Percentiles rank a stretch among this genome's conserved stretches.
These are phyloP conservation scores for Ogataea nitratoaversa DNA, from an alignment of 805 yeast genomes.

Conservation along the genomic window DNA sequence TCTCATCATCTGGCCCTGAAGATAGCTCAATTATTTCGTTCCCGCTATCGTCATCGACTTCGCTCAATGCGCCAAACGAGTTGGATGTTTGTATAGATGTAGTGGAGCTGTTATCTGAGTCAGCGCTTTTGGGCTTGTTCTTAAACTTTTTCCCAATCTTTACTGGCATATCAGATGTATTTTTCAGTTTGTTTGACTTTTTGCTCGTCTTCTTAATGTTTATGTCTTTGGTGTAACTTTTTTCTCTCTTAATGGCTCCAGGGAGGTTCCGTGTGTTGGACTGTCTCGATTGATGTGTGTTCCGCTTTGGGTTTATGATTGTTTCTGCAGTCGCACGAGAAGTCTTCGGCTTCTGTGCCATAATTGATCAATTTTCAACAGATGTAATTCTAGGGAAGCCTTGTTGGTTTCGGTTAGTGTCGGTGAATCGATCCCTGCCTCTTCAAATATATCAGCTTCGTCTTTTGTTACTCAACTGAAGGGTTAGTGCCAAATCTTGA, in stretches of 20 bases:
- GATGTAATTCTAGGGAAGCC: too few species aligned
- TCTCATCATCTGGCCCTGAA: slow-evolving; percentile 8
- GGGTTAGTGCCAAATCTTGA: too few species aligned
- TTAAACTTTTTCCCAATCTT: slow-evolving; percentile 7
- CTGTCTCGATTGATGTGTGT: too few species aligned
- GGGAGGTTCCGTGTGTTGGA: too few species aligned
- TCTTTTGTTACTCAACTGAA: too few species aligned
- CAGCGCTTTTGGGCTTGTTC: background rate
- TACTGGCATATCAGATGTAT: background rate
- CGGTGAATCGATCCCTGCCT: too few species aligned
- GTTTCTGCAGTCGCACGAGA: background rate
- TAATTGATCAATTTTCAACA: background rate
- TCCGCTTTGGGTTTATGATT: slow-evolving; percentile 4
- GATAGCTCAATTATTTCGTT: slow-evolving; percentile 8
- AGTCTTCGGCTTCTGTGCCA: background rate
- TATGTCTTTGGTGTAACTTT: background rate
- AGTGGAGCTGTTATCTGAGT: background rate
- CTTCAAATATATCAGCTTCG: too few species aligned
- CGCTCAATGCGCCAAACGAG: slow-evolving; percentile 9
- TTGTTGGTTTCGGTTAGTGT: too few species aligned
- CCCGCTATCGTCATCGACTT: slow-evolving; percentile 2
- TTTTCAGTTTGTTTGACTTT: slow-evolving; percentile 1
- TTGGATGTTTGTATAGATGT: slow-evolving; percentile 3
- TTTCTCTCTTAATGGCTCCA: background rate
- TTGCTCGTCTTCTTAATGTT: background rate